Evolutionary conservation across 208 protist genomes (phyloP), one percentile per base, ranked within the genome.

Genomic region (Crithidia acanthocephali): DNA sequence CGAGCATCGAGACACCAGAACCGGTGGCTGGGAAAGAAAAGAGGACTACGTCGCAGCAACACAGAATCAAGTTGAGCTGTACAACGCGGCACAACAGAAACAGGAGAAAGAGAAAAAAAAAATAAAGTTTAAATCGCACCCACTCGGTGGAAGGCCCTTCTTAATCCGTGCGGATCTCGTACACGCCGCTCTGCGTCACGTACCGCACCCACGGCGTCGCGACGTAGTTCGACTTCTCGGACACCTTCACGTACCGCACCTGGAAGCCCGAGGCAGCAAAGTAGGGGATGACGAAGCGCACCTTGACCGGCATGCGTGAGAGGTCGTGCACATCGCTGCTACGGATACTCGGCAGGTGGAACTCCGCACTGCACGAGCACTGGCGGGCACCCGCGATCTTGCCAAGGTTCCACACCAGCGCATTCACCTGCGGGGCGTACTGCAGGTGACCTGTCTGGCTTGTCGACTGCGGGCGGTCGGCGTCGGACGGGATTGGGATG

Each of bases 121-220:
- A 40, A 40, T 13, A 40, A 40, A 40, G n/a, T n/a, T n/a, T n/a
- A n/a, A n/a, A n/a, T n/a, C 37, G 37, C 7, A 44, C 37, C 13
- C 37, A 7, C 37, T 44, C 37, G 7, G 7, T 44, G 13, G 37
- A n/a, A n/a, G n/a, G n/a, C 7, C 51, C 22, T 64, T 63, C 22
- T 45, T 88, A 95, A 55, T 91, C 73, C 5, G 84, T 98, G 11
- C 98, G 90, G 18, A 99, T 75, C 70, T 98, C 89, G 76, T 99
- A 99, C 52, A 98, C 94, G 8, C 98, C 98, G 73, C 93, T 98
- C 79, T 97, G 85, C 20, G 98, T 99, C 20, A 99, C 91, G 84
- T 99, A 99, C n/a, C 99, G 90, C 51, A 99, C 98, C 99, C 99
- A 99, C 37, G 98, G 98, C 20, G 99, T 77, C 6, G 98, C 97